Evolutionary conservation across 2,329 filamentous ascomycete species (phyloP), one percentile per base, ranked within the genome.

Genomic region (Colletotrichum sp.): DNA sequence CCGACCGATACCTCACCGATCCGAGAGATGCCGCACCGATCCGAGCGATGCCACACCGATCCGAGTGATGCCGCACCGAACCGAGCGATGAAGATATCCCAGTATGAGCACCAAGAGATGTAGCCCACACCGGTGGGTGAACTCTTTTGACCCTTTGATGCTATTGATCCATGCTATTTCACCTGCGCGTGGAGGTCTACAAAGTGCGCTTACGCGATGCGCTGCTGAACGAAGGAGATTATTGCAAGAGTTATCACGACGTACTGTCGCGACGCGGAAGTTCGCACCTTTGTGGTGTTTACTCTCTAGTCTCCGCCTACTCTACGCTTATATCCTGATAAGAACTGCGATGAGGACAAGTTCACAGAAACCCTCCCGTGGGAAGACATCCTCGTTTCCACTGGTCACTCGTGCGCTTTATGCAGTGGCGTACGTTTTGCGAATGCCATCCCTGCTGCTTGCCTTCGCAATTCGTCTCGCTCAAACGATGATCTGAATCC

Each of bases 61-160:
- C 55, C 28, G 22, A 30, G 36, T 13, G 36, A 55, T 13, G 15
- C 26, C 65, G 28, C 26, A 28, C 68, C 59, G 57, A 36, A 10
- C 18, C 48, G 48, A 72, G 24, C 63, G 26, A 68, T 48, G 39
- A 22, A 24, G n/a, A 63, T 55, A 18, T 52, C 69, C 60, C 69
- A 28, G 60, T 18, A 65, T 22, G 63, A 26, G 70, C 63, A 60
- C 52, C 39, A 69, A 69, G 71, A 73, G 64, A 68, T 63, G 63
- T 73, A 69, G 71, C n/a, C n/a, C 65, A 30, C 71, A 64, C 22
- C 9, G 8, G 39, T 24, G 71, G 18, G 22, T n/a, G 64, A 64
- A 73, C 65, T 66, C 70, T 73, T 73, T 57, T 64, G 39, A 63
- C 68, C 36, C 28, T 63, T 64, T 71, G 26, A 28, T 12, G 18